Evolutionary conservation across 2,329 filamentous ascomycete species (phyloP), one percentile per base, ranked within the genome.

Genomic region (Fusarium sp.): DNA sequence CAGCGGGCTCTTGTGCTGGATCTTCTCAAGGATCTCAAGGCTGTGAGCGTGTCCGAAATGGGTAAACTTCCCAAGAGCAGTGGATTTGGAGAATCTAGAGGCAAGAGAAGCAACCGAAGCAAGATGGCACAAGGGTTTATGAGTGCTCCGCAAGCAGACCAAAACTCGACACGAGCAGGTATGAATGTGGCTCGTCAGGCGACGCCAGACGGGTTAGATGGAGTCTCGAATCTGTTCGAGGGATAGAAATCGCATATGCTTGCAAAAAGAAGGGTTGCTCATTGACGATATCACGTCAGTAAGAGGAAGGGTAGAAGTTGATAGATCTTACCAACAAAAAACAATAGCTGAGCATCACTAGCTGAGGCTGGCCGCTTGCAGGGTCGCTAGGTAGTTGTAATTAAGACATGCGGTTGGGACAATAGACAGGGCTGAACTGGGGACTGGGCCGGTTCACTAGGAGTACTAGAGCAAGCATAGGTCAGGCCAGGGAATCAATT

Each of bases 41-140:
- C 96, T 1, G 90, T 98, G 8, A 95, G 94, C 74, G 93, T 99
- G 59, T 93, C 94, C 10, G 96, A 99, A 80, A 92, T 96, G 83
- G 96, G 96, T 27, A 96, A 93, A 79, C 89, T 99, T 9, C 84
- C 81, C 54, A 89, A 89, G 78, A 85, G 82, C 47, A 80, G 80
- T 14, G 81, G 81, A 16, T 76, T 82, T 30, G 76, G 75, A 9
- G 68, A 54, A 25, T 61, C 75, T 9, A 72, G 73, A 42, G 61
- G 69, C 27, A 79, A 78, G 63, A 74, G 71, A 41, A 68, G 66
- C 16, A 68, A 69, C 34, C 77, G 79, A 49, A 79, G 66, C 76
- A 86, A 85, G 76, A 86, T 91, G 88, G 87, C 88, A 7, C 88
- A 91, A 75, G 85, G 87, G 60, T 91, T 91, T 72, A 89, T 91